phyloP scores from a whole-genome alignment of 345 rosid species.

The Linum lewisii region DNA sequence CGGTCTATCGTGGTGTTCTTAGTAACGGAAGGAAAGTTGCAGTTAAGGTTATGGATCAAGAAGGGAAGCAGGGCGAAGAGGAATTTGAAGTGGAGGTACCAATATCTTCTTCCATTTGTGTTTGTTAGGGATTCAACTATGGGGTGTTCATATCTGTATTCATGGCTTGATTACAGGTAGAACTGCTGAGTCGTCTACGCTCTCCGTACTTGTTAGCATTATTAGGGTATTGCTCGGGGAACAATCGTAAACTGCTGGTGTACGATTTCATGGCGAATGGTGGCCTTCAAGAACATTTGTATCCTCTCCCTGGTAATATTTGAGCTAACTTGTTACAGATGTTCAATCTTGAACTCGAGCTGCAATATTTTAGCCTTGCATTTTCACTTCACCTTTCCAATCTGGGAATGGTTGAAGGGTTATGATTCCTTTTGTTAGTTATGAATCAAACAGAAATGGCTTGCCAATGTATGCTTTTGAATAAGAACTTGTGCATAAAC shows the following conservation, averaged over 20 bases:
- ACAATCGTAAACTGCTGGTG: constrained; percentile 17
- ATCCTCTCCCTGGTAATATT: constrained; percentile 55
- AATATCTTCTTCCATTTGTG: background rate
- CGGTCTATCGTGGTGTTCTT: constrained; percentile 23
- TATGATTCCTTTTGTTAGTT: too few relatives aligned
- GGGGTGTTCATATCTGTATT: background rate
- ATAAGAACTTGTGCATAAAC: too few relatives aligned
- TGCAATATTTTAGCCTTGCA: too few relatives aligned
- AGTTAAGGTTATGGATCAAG: constrained; percentile 35
- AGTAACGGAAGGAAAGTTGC: constrained; percentile 25
- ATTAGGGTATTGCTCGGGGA: constrained; percentile 22
- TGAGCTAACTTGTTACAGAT: background rate
- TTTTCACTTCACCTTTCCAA: too few relatives aligned
- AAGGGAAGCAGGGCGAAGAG: constrained; percentile 88
- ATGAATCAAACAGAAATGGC: too few relatives aligned
- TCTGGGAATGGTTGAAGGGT: too few relatives aligned
- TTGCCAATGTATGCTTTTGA: too few relatives aligned
- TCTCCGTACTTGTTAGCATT: constrained; percentile 26
- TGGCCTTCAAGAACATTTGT: constrained; percentile 76
- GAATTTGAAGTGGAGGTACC: constrained; percentile 86
- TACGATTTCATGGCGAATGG: constrained; percentile 29
- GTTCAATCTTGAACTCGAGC: too few relatives aligned
- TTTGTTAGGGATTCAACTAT: background rate
- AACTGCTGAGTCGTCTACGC: constrained; percentile 48
- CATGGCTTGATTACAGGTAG: constrained; percentile 37